A percentile compares a stretch with the other conserved stretches of the same genome.
Conservation (phyloP, 352 stramenopile species). For the Thraustotheca clavata region DNA sequence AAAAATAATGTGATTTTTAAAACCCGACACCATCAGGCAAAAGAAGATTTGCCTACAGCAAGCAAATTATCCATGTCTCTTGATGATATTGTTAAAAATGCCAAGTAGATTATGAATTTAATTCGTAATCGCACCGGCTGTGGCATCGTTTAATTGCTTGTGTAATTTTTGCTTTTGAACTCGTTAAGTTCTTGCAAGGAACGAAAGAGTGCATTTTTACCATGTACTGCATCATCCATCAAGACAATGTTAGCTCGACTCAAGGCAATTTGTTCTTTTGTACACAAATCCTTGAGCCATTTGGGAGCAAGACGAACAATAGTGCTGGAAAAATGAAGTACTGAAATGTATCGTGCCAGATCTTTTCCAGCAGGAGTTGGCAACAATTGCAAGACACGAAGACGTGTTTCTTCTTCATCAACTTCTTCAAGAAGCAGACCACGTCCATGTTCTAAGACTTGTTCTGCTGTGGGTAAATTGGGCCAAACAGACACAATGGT, state of each 20-base stretch:
- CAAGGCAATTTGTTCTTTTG: not conserved
- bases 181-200: not conserved
- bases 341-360: not conserved
- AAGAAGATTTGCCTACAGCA: conserved; percentile 1
- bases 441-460: not conserved
- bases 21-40: not conserved
- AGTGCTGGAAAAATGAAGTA: not conserved
- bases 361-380: not conserved
- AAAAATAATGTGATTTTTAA: not conserved
- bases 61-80: conserved; percentile 18
- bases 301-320: not conserved
- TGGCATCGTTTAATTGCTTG: not conserved
- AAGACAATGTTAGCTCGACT: conserved; percentile 7
- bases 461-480: not conserved
- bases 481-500: conserved; percentile 6
- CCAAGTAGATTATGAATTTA: not conserved
- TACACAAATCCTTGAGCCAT: not conserved
- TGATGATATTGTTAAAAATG: conserved; percentile 21
- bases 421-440: not conserved
- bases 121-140: no score
- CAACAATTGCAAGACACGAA: conserved; percentile 15
- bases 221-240: not conserved
- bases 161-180: not conserved
- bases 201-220: not conserved
- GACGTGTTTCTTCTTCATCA: not conserved